phyloP scores from a whole-genome alignment of 352 stramenopile genomes.

The Pythium rishiriense region DNA sequence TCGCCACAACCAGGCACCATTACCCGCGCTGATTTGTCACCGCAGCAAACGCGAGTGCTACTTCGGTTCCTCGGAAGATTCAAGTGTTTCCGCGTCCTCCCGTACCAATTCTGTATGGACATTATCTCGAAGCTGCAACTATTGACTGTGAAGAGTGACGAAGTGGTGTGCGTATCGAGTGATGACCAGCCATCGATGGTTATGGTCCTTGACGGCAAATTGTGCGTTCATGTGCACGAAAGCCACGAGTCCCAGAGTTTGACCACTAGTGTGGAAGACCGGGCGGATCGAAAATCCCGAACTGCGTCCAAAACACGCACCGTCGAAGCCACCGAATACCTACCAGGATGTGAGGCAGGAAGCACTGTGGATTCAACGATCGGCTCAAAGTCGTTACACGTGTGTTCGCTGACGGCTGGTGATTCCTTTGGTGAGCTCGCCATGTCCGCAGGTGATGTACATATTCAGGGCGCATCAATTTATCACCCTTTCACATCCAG shows the following conservation, averaged over 20 bases:
- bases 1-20: not conserved
- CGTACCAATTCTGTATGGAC: slow-evolving; percentile 28
- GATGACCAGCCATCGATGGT: slow-evolving; percentile 29
- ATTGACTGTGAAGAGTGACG: slow-evolving; percentile 29
- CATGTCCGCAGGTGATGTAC: slow-evolving; percentile 7
- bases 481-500: slow-evolving; percentile 31
- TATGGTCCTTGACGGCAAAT: slow-evolving; percentile 42
- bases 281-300: not conserved
- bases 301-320: not conserved
- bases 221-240: slow-evolving; percentile 37
- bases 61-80: slow-evolving; percentile 42
- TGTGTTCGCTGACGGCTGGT: slow-evolving; percentile 37
- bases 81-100: slow-evolving; percentile 41
- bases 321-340: not conserved
- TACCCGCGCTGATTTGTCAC: not conserved
- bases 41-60: slow-evolving; percentile 25
- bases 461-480: slow-evolving; percentile 32
- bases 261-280: not conserved
- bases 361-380: not conserved
- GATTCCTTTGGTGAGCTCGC: slow-evolving; percentile 41
- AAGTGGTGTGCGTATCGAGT: slow-evolving; percentile 28
- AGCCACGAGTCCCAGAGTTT: slow-evolving; percentile 15
- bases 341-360: slow-evolving; percentile 23
- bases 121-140: slow-evolving; percentile 37
- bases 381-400: slow-evolving; percentile 24